phyloP scores from a whole-genome alignment of 352 stramenopile genomes.

The Phytophthora sansomeana region DNA sequence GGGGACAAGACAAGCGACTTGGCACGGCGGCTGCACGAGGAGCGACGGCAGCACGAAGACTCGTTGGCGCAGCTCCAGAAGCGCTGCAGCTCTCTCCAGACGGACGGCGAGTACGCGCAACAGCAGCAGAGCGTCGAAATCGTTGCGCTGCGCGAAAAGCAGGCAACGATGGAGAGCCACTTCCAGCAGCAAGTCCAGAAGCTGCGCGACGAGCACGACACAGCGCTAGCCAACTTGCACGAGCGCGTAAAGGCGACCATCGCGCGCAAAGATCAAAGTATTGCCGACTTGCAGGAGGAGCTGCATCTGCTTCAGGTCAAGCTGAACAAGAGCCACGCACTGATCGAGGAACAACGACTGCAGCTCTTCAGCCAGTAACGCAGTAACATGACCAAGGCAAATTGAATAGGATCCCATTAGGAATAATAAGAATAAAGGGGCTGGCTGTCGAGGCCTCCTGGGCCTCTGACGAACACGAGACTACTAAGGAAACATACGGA shows the following conservation, averaged over 20 bases:
- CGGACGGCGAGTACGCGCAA: slow-evolving; percentile 45
- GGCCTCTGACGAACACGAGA: slow-evolving; percentile 19
- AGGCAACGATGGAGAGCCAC: slow-evolving; percentile 46
- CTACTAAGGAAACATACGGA: slow-evolving; percentile 30
- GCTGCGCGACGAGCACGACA: slow-evolving; percentile 61
- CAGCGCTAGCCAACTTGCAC: slow-evolving; percentile 66
- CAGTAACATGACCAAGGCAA: slow-evolving; percentile 29
- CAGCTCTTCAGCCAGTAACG: slow-evolving; percentile 63
- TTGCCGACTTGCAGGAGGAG: slow-evolving; percentile 72
- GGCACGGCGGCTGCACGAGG: slow-evolving; percentile 63
- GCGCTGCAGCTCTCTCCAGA: slow-evolving; percentile 47
- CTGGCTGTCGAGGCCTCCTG: slow-evolving; percentile 14
- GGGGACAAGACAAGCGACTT: slow-evolving; percentile 63
- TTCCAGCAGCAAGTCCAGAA: slow-evolving; percentile 55
- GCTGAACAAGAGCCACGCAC: slow-evolving; percentile 74
- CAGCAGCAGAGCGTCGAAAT: slow-evolving; percentile 60
- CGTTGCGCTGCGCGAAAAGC: slow-evolving; percentile 53
- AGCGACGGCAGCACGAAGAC: slow-evolving; percentile 61
- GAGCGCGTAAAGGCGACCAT: slow-evolving; percentile 76
- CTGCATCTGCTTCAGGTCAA: slow-evolving; percentile 77
- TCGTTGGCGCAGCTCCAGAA: slow-evolving; percentile 54
- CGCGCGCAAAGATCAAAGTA: slow-evolving; percentile 72
- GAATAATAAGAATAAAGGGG: slow-evolving; percentile 74
- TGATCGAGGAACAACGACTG: slow-evolving; percentile 78
- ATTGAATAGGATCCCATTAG: slow-evolving; percentile 45